Percentiles rank a stretch among this genome's conserved stretches.
phyloP scores from a whole-genome alignment of 1,284 basidiomycete genomes.

The Papiliotrema nemorosa region DNA sequence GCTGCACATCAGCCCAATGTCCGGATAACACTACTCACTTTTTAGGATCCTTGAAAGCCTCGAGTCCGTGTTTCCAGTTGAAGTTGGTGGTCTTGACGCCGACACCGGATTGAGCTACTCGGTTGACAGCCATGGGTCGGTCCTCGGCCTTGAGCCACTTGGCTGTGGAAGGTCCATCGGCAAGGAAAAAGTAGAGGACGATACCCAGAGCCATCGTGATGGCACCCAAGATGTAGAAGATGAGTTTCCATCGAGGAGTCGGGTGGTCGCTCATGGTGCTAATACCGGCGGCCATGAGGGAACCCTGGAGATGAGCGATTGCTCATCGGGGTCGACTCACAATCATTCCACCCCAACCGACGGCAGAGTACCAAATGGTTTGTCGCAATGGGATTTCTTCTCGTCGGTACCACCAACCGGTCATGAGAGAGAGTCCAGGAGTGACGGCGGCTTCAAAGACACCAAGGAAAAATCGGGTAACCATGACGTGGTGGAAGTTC shows the following conservation, averaged over 20 bases:
- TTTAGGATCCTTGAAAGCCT: constrained; percentile 38
- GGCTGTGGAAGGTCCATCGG: constrained; percentile 39
- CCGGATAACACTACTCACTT: constrained; percentile 26
- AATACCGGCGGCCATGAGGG: constrained; percentile 44
- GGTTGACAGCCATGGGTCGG: constrained; percentile 34
- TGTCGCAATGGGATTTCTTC: constrained; percentile 39
- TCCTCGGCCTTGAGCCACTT: constrained; percentile 37
- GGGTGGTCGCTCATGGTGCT: constrained; percentile 21
- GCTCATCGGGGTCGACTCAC: constrained; percentile 1
- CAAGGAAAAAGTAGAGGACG: constrained; percentile 40
- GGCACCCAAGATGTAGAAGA: constrained; percentile 43
- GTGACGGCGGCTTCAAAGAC: constrained; percentile 44
- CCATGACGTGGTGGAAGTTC: constrained; percentile 28
- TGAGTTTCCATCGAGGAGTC: constrained; percentile 32
- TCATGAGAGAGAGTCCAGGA: constrained; percentile 42
- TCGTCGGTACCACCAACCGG: constrained; percentile 39
- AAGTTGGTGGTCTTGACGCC: constrained; percentile 37
- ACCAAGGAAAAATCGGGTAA: constrained; percentile 35
- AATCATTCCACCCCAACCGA: constrained; percentile 46
- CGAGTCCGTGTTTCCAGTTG: constrained; percentile 32
- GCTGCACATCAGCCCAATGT: constrained; percentile 2
- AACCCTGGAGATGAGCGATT: constrained; percentile 7
- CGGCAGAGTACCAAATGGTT: constrained; percentile 45
- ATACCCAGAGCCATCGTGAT: constrained; percentile 31
- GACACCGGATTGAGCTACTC: constrained; percentile 35